A percentile compares a stretch with the other conserved stretches of the same genome.
Evolutionary conservation across 2,329 filamentous ascomycete genomes (phyloP).

Genomic region (Monosporascus sp.): DNA sequence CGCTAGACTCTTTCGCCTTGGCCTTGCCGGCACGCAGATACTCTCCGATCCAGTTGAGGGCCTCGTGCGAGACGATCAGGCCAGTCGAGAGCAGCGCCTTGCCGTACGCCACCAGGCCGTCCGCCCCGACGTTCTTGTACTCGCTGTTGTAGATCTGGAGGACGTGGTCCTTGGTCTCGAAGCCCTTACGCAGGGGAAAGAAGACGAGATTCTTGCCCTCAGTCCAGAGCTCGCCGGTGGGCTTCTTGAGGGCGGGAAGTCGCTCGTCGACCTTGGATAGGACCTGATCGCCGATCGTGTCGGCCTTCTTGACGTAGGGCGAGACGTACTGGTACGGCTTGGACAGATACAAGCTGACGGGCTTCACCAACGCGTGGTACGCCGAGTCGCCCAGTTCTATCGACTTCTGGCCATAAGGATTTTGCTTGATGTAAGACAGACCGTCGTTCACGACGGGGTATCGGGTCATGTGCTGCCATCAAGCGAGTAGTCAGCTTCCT

Average conservation of each 20-base stretch:
- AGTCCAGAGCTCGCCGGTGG: conserved; percentile 63
- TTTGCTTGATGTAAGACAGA: conserved; percentile 72
- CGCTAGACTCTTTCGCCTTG: conserved; percentile 49
- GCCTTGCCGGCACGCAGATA: conserved; percentile 59
- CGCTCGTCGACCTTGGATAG: conserved; percentile 63
- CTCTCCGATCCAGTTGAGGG: conserved; percentile 54
- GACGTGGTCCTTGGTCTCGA: conserved; percentile 58
- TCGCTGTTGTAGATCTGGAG: conserved; percentile 51
- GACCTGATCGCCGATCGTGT: conserved; percentile 69
- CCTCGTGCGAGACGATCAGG: conserved; percentile 61
- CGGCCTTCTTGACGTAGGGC: conserved; percentile 79
- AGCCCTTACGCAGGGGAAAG: conserved; percentile 57
- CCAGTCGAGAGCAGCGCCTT: conserved; percentile 67
- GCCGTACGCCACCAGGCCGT: conserved; percentile 59
- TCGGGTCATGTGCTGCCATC: conserved; percentile 67
- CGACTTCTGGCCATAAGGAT: conserved; percentile 79
- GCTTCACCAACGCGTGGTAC: conserved; percentile 72
- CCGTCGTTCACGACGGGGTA: conserved; percentile 81
- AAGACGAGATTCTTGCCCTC: conserved; percentile 58
- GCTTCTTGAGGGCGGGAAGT: conserved; percentile 71
- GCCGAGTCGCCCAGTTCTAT: conserved; percentile 68
- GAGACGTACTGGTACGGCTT: conserved; percentile 77
- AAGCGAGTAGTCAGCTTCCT: conserved; percentile 4
- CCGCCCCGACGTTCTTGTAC: conserved; percentile 58
- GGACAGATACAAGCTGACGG: conserved; percentile 71